These are phyloP conservation scores for Kluyveromyces nonfermentans DNA, from an alignment of 805 yeast species.

Conservation along the genomic window DNA sequence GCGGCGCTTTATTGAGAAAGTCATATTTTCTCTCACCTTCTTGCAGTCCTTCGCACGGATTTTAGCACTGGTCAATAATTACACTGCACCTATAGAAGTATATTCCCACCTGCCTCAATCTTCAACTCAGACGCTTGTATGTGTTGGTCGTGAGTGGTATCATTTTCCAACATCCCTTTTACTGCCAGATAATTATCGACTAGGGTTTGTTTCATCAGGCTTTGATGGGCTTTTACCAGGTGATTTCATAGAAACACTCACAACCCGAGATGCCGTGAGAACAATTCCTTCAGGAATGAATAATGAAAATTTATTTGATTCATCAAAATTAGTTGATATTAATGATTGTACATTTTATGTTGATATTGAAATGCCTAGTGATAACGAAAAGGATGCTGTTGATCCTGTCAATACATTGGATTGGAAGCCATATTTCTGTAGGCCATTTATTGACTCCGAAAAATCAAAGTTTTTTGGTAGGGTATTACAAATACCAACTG, in stretches of 20 bases:
- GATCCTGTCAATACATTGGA: constrained; percentile 18
- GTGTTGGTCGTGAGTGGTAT: constrained; percentile 95
- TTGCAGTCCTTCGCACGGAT: constrained; percentile 42
- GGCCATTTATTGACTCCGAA: constrained; percentile 43
- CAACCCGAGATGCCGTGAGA: constrained; percentile 33
- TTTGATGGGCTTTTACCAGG: constrained; percentile 87
- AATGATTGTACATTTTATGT: constrained; percentile 58
- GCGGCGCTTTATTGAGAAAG: constrained; percentile 10
- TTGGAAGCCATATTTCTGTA: constrained; percentile 45
- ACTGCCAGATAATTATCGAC: constrained; percentile 51
- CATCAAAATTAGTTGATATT: constrained; percentile 41
- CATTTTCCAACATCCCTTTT: constrained; percentile 85
- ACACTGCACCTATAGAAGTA: constrained; percentile 62
- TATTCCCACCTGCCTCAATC: constrained; percentile 34
- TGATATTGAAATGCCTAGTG: constrained; percentile 49
- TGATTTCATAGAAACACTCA: constrained; percentile 49
- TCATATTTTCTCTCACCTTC: constrained; percentile 6
- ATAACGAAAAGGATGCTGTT: constrained; percentile 36
- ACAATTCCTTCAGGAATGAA: constrained; percentile 59
- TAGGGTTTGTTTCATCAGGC: constrained; percentile 63
- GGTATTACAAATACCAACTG: constrained; percentile 43
- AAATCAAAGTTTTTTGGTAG: constrained; percentile 47
- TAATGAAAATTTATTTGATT: constrained; percentile 58
- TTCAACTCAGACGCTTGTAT: constrained; percentile 41
- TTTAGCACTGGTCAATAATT: constrained; percentile 51